Base-by-base conservation (phyloP, 345 rosid species). In the Salix koriyanagi region DNA sequence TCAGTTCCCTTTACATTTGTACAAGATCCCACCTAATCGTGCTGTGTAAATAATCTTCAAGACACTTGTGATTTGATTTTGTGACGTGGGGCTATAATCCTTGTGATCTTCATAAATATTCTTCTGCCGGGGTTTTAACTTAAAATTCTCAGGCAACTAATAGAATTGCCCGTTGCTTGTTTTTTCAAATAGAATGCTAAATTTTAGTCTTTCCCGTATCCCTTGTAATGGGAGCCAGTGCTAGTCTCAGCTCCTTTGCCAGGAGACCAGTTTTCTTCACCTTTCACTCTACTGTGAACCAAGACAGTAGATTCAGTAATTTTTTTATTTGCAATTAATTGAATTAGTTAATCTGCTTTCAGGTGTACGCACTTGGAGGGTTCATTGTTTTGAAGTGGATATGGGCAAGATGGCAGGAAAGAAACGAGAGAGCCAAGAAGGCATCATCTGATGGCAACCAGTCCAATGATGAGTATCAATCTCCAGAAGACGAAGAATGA, bases 371-470 rank as follows among this genome's bases (percentile, higher is more conserved):
- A 25, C 77, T 92, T 70, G 92, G 97, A 68, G 98, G 96, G 58
- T 89, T 94, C 85, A 87, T 94, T 64, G 76, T 94, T 30, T 46
- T 91, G 79, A 89, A 82, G 76, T 94, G 98, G 98, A 85, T 87
- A 2, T 90, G 94, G 97, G 94, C 96, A 19, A 90, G 94, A 79
- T 92, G 94, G 97, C 86, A 86, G 25, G 97, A 92, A 85, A 87
- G 97, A 83, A 88, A 89, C 68, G 78, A 73, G 60, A 77, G 78
- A 68, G 83, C 74, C 68, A 83, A 84, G 75, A 87, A 87, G 83
- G 82, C 84, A 18, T 69, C 77, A 0, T 19, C 80, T 0, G 89
- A 76, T 14, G 85, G 83, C 19, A 75, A 85, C 36, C 77, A 78
- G 72, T 52, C 87, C 62, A 25, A 76, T 13, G 77, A 72, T 6